Conservation (phyloP, 768 basidiomycete genomes). For the Sistotremastrum suecicum region DNA sequence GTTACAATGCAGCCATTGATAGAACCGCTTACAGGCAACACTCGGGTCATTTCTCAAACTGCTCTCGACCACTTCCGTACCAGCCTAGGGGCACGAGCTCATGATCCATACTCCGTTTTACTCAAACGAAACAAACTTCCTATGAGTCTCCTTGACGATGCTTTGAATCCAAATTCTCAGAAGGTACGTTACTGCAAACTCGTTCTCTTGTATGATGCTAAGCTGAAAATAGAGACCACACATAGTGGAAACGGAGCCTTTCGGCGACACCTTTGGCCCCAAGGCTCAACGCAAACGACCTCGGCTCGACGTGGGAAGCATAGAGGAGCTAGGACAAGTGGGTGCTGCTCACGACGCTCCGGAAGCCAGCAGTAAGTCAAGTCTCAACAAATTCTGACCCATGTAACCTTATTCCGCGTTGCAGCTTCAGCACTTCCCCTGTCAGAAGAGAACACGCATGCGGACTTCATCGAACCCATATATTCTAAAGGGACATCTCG, state of each 20-base stretch:
- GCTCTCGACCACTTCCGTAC: constrained; percentile 95
- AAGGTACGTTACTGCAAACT: constrained; percentile 35
- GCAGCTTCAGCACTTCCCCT: constrained; percentile 1
- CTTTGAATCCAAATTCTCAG: constrained; percentile 60
- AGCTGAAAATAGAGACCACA: constrained; percentile 52
- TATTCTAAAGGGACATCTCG: constrained; percentile 92
- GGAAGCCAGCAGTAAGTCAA: constrained; percentile 19
- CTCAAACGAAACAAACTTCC: constrained; percentile 90
- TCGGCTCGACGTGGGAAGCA: constrained; percentile 73
- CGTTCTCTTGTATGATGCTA: not conserved
- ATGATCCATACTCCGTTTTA: constrained; percentile 94
- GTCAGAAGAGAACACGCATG: constrained; percentile 44
- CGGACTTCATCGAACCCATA: constrained; percentile 77
- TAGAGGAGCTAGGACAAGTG: constrained; percentile 75
- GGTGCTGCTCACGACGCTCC: constrained; percentile 37
- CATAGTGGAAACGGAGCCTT: constrained; percentile 94
- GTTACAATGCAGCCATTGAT: not conserved
- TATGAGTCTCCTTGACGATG: constrained; percentile 90
- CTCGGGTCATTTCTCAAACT: constrained; percentile 93
- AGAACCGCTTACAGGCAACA: constrained; percentile 54
- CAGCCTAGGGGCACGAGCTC: constrained; percentile 67
- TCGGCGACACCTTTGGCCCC: constrained; percentile 86
- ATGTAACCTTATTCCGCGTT: not conserved
- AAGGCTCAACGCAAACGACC: constrained; percentile 91
- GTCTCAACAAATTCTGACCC: not conserved